Evolutionary conservation across 768 basidiomycete species (phyloP).

Genomic region (Macrolepiota dolichaula): DNA sequence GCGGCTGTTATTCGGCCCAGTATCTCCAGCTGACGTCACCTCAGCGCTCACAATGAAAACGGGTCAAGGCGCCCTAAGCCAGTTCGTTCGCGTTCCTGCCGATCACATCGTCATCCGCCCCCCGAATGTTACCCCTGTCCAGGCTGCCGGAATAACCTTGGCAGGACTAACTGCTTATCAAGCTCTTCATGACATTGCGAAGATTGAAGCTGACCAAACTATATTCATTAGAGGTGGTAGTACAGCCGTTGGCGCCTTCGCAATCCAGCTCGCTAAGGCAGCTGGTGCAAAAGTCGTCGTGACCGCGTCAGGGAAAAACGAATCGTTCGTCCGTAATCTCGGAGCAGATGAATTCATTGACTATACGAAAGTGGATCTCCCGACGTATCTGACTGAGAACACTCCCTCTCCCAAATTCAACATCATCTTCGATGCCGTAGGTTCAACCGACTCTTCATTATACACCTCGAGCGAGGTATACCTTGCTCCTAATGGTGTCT

Average conservation of each 20-base stretch:
- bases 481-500: constrained; percentile 49
- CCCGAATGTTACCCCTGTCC: constrained; percentile 41
- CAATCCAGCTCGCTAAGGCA: constrained; percentile 71
- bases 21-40: neutral
- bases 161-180: constrained; percentile 58
- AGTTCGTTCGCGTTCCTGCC: constrained; percentile 52
- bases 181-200: constrained; percentile 42
- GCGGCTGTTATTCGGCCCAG: neutral
- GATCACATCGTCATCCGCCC: constrained; percentile 42
- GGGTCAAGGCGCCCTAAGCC: constrained; percentile 52
- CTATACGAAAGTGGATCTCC: constrained; percentile 52
- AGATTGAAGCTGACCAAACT: constrained; percentile 54
- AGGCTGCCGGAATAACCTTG: constrained; percentile 63
- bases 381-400: constrained; percentile 38
- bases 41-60: constrained; percentile 28
- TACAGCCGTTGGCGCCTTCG: constrained; percentile 63
- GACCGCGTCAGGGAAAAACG: constrained; percentile 59
- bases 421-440: constrained; percentile 59
- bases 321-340: constrained; percentile 48
- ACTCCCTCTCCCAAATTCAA: constrained; percentile 52
- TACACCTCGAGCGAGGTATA: constrained; percentile 51
- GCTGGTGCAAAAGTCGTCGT: constrained; percentile 56
- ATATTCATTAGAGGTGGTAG: constrained; percentile 73
- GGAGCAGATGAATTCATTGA: constrained; percentile 76
- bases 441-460: constrained; percentile 41